Evolutionary conservation across 1,284 basidiomycete species (phyloP), one percentile per base, ranked within the genome.

Genomic region (Papiliotrema laurentii): DNA sequence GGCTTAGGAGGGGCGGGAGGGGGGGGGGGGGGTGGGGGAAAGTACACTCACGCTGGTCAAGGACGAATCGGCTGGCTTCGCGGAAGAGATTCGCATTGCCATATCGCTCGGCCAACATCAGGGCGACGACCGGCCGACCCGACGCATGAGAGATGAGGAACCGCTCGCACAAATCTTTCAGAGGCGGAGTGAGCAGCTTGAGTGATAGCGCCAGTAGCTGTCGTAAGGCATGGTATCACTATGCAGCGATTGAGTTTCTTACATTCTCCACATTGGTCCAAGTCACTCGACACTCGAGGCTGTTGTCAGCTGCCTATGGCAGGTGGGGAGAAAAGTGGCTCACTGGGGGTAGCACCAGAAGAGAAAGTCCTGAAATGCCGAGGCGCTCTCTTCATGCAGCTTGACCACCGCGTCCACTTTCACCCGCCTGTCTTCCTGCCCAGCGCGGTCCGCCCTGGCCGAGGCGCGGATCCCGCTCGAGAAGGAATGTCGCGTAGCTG

Each of bases 111-210:
- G 90, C 89, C 38, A 94, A 88, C 30, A 84, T 81, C 79, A 94
- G 84, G 1, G 90, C 89, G 68, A 91, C 87, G 64, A 93, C 86
- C 0, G 91, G 91, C 47, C 83, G 83, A 0, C 90, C 90, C 0
- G 90, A 89, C 0, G 90, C 90, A 61, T 93, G 89, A 0, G 89
- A 88, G 47, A 93, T 80, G 33, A 96, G 80, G 72, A 94, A 96
- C 7, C 81, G 82, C 30, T 88, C 79, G 66, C 89, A 92, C 61
- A 89, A 83, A 35, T 80, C 79, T 63, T 89, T 84, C 28, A 96
- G 78, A 0, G 85, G 77, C 0, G 87, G 83, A 6, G 91, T 86
- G 59, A 86, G 86, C 3, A 71, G 59, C 37, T 71, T 70, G 38
- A 58, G 54, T 1, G 66, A 60, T 10, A 72, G 56, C 4, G 65